These are phyloP conservation scores for Claviceps digitariae DNA, from an alignment of 2,329 filamentous ascomycete genomes.

Conservation along the genomic window DNA sequence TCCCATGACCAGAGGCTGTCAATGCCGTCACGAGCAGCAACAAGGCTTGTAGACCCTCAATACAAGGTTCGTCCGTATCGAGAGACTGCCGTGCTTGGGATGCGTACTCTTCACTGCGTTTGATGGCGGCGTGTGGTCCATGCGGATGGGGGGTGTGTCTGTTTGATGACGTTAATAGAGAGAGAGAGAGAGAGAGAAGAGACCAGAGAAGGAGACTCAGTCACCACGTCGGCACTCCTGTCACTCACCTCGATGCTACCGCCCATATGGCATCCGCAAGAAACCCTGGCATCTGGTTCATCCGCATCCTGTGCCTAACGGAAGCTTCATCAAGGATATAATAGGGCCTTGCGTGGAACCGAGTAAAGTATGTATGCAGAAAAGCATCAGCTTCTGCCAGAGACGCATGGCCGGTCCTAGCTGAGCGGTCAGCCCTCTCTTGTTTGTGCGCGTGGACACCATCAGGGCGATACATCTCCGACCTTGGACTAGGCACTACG, in stretches of 20 bases:
- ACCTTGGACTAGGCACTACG: not conserved
- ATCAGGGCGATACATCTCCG: not conserved
- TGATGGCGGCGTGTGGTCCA: constrained; percentile 53
- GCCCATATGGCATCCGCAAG: constrained; percentile 45
- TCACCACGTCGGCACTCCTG: too few species aligned
- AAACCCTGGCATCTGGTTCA: constrained; percentile 48
- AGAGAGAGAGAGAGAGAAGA: too few species aligned
- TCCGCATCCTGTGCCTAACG: constrained; percentile 56
- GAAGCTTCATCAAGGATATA: constrained; percentile 67
- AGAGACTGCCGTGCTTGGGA: constrained; percentile 54
- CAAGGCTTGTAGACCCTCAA: constrained; percentile 64
- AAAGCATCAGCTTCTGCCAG: constrained; percentile 45
- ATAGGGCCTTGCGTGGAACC: constrained; percentile 71
- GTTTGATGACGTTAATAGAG: too few species aligned
- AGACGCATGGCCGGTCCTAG: constrained; percentile 32
- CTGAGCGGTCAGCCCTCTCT: not conserved
- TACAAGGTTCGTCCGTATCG: constrained; percentile 67
- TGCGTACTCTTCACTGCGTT: constrained; percentile 60
- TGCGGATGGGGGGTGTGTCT: constrained; percentile 55
- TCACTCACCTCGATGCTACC: constrained; percentile 44
- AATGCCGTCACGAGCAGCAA: constrained; percentile 64
- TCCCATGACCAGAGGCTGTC: constrained; percentile 65
- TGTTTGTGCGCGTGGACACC: not conserved
- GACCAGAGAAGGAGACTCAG: too few species aligned
- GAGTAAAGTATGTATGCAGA: constrained; percentile 65